These are phyloP conservation scores for Postia placenta DNA, from an alignment of 768 basidiomycete species.

Conservation along the genomic window DNA sequence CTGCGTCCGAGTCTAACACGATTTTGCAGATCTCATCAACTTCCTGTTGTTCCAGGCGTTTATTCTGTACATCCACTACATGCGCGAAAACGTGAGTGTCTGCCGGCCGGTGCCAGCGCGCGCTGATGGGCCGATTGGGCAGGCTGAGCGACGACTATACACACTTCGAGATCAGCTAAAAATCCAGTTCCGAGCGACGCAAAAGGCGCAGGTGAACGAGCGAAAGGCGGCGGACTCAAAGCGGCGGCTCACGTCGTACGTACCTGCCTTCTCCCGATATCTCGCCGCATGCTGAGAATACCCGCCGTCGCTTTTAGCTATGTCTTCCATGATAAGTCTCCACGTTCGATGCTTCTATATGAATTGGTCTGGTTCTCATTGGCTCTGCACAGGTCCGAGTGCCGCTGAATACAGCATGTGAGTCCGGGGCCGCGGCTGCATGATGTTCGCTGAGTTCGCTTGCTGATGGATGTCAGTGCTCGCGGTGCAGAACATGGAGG, in stretches of 20 bases:
- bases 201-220: slow-evolving; percentile 59
- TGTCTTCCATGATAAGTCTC: slow-evolving; percentile 71
- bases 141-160: slow-evolving; percentile 43
- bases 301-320: slow-evolving; percentile 41
- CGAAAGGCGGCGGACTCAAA: slow-evolving; percentile 77
- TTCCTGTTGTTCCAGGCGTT: slow-evolving; percentile 78
- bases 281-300: background rate
- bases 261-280: slow-evolving; percentile 14
- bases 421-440: slow-evolving; percentile 7
- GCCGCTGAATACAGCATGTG: slow-evolving; percentile 69
- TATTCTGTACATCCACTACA: slow-evolving; percentile 59
- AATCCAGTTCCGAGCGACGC: slow-evolving; percentile 46
- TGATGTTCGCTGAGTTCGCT: no score
- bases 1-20: slow-evolving; percentile 4
- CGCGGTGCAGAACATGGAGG: slow-evolving; percentile 91
- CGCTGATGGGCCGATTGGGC: background rate
- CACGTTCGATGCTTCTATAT: slow-evolving; percentile 25
- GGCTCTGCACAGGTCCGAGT: slow-evolving; percentile 61
- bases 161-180: slow-evolving; percentile 49
- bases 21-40: slow-evolving; percentile 51
- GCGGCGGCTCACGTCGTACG: slow-evolving; percentile 71
- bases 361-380: slow-evolving; percentile 13
- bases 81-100: slow-evolving; percentile 36
- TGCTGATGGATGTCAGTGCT: slow-evolving; percentile 41
- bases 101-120: background rate